Conservation (phyloP, 805 yeast species). For the Huiozyma sinensis region DNA sequence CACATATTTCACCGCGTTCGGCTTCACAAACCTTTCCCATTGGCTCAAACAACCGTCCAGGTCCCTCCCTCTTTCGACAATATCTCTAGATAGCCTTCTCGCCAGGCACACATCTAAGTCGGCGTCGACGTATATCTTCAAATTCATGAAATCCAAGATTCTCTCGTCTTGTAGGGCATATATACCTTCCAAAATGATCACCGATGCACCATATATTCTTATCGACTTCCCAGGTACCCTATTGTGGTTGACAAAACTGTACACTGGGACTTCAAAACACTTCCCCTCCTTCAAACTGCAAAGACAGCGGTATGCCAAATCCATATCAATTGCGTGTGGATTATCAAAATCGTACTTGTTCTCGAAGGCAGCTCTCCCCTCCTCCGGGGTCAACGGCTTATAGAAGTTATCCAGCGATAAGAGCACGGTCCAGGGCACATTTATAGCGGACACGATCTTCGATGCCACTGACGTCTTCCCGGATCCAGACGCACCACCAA, state of each 20-base stretch:
- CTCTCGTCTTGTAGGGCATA: constrained; percentile 68
- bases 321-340: constrained; percentile 78
- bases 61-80: constrained; percentile 77
- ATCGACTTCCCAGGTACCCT: constrained; percentile 53
- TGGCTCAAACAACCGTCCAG: constrained; percentile 72
- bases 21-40: constrained; percentile 88
- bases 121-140: constrained; percentile 86
- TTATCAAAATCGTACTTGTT: constrained; percentile 78
- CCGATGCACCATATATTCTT: constrained; percentile 87
- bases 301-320: constrained; percentile 54
- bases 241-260: constrained; percentile 55
- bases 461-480: constrained; percentile 92
- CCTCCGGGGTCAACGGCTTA: constrained; percentile 54
- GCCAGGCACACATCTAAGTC: constrained; percentile 89
- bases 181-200: constrained; percentile 85
- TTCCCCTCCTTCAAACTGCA: constrained; percentile 59
- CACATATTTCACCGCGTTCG: constrained; percentile 70
- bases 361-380: constrained; percentile 51
- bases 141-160: constrained; percentile 64
- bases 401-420: constrained; percentile 88
- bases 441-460: constrained; percentile 59
- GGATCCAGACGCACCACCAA: constrained; percentile 79
- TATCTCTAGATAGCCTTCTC: constrained; percentile 78
- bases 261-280: constrained; percentile 54
- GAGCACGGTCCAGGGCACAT: constrained; percentile 91